Evolutionary conservation across 2,329 filamentous ascomycete species (phyloP).

Genomic region (Cladophialophora psammophila): DNA sequence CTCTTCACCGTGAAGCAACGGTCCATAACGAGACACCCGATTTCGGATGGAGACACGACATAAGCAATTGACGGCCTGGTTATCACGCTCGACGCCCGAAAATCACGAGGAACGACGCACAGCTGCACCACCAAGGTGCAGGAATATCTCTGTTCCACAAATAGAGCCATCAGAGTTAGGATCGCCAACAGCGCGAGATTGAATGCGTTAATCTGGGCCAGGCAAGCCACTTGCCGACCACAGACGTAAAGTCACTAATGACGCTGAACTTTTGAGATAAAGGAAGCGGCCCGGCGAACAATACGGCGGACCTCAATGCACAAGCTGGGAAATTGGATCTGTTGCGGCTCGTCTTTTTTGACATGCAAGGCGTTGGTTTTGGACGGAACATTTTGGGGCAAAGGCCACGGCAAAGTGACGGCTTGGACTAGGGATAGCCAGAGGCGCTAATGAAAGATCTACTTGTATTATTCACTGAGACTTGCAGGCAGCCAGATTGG

Average conservation of each 20-base stretch:
- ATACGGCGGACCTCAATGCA: not conserved
- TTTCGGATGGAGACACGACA: not conserved
- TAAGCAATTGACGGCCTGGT: not conserved
- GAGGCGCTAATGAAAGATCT: constrained; percentile 9
- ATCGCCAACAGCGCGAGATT: not conserved
- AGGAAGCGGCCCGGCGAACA: constrained; percentile 1
- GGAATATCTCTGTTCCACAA: not conserved
- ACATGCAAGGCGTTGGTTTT: constrained; percentile 32
- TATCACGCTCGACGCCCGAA: not conserved
- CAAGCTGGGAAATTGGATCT: constrained; percentile 6
- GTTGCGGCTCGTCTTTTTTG: constrained; percentile 12
- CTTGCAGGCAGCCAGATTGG: not conserved
- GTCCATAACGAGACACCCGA: not conserved
- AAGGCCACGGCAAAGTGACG: constrained; percentile 10
- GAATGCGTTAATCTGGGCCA: not conserved
- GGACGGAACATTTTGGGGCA: constrained; percentile 2
- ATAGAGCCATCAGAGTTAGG: not conserved
- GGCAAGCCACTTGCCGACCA: not conserved
- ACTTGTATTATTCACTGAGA: not conserved
- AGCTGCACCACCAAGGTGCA: not conserved
- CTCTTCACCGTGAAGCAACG: not conserved
- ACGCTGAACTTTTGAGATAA: constrained; percentile 5
- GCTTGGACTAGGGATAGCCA: constrained; percentile 3
- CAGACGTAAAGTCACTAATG: not conserved
- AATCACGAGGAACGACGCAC: not conserved